A percentile compares a stretch with the other conserved stretches of the same genome.
phyloP scores from a whole-genome alignment of 345 rosid species.

The Eucalyptus rudis region DNA sequence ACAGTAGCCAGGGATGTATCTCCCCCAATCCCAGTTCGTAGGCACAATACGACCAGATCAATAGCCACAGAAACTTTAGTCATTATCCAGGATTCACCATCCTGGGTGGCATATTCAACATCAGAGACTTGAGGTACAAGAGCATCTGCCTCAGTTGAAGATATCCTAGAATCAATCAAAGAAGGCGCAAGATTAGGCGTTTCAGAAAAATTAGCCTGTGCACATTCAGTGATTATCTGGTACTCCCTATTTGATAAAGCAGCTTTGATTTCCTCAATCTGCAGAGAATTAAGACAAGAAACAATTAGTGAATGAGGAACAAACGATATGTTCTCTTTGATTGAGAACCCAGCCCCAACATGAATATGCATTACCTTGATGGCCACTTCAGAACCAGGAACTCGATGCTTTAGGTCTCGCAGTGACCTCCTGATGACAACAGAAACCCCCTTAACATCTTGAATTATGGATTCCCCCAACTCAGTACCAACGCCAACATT shows the following conservation, averaged over 20 bases:
- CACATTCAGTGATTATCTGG: constrained; percentile 88
- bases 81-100: constrained; percentile 43
- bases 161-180: constrained; percentile 25
- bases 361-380: constrained; percentile 43
- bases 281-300: background rate
- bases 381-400: constrained; percentile 64
- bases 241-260: constrained; percentile 75
- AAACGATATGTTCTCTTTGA: background rate
- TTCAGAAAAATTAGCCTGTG: constrained; percentile 77
- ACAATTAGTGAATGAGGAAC: background rate
- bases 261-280: constrained; percentile 81
- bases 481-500: constrained; percentile 76
- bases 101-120: constrained; percentile 12
- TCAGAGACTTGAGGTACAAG: constrained; percentile 24
- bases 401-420: constrained; percentile 78
- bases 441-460: constrained; percentile 86
- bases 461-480: constrained; percentile 85
- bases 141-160: constrained; percentile 33
- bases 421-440: constrained; percentile 71
- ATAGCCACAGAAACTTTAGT: constrained; percentile 62
- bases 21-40: constrained; percentile 59
- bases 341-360: background rate
- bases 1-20: constrained; percentile 74
- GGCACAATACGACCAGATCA: constrained; percentile 65
- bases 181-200: constrained; percentile 51